Evolutionary conservation across 2,329 filamentous ascomycete genomes (phyloP), one percentile per base, ranked within the genome.

Genomic region (Trichophyton equinum): DNA sequence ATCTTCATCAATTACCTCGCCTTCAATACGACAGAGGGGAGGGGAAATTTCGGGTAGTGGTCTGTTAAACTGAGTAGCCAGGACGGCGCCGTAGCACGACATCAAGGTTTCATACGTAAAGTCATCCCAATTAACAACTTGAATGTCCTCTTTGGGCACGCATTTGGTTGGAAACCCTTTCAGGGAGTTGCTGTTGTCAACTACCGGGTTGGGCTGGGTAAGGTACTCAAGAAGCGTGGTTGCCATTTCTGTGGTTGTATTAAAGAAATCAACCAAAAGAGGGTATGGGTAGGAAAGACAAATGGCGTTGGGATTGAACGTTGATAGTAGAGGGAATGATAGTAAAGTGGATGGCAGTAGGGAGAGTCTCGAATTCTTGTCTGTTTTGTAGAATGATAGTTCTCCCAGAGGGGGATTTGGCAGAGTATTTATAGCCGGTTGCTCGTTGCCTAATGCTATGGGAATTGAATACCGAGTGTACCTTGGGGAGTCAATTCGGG

Each of bases 71-170:
- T n/a, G 7, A 4, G 20, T 5, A 15, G 20, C 3, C 49, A 62
- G 60, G 53, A 62, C 20, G 15, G 42, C 22, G 9, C 62, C 55
- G 36, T 62, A 62, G 40, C 55, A 61, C 8, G 56, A 15, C 42
- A 62, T 58, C 18, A 64, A 47, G 27, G 55, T 64, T 11, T 61
- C 58, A 38, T 42, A 46, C 4, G 42, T 62, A 47, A 64, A 64
- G 18, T 64, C 61, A 6, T 2, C 3, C 61, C 60, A 62, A 22
- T 58, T 40, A 20, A 8, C 4, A 2, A 47, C 18, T 3, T 6
- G n/a, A 18, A 60, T 22, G 4, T 33, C 25, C 15, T 44, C 40
- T 13, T 42, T 42, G 5, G 18, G 4, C 11, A 49, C 44, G 2
- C 27, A 4, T n/a, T 33, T 13, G 18, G 62, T 60, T 4, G 59